A percentile compares a stretch with the other conserved stretches of the same genome.
These are phyloP conservation scores for Annulohypoxylon nitens DNA, from an alignment of 495 filamentous ascomycete species.

Conservation along the genomic window DNA sequence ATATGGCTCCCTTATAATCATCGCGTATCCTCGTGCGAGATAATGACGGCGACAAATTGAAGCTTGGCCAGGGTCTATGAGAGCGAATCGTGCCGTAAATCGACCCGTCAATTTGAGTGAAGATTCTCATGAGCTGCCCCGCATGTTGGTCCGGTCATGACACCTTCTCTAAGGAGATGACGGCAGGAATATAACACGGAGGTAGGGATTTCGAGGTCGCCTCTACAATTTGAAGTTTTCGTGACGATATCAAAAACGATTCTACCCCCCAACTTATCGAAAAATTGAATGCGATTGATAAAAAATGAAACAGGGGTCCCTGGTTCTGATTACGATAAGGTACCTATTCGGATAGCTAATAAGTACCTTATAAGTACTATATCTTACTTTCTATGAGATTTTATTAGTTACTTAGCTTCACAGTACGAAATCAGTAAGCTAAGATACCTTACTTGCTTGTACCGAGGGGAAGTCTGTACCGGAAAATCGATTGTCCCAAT, in stretches of 20 bases:
- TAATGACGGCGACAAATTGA: slow-evolving; percentile 37
- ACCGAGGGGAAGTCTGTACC: not conserved
- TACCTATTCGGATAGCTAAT: not conserved
- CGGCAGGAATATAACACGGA: slow-evolving; percentile 26
- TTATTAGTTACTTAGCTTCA: not conserved
- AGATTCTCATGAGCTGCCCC: slow-evolving; percentile 66
- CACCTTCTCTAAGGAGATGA: slow-evolving; percentile 51
- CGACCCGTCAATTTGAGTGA: slow-evolving; percentile 65
- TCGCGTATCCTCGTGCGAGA: slow-evolving; percentile 29
- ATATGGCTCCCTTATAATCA: slow-evolving; percentile 18
- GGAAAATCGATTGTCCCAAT: slow-evolving; percentile 42
- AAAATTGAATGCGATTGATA: slow-evolving; percentile 25
- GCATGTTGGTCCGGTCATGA: slow-evolving; percentile 61
- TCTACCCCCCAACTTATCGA: slow-evolving; percentile 31
- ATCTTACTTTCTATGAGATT: not conserved
- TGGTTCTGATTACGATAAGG: not conserved
- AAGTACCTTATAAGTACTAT: not conserved
- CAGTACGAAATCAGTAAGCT: slow-evolving; percentile 10
- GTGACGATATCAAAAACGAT: slow-evolving; percentile 21
- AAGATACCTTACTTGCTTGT: slow-evolving; percentile 2
- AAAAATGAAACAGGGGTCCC: slow-evolving; percentile 23
- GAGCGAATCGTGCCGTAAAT: slow-evolving; percentile 64
- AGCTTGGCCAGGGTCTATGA: slow-evolving; percentile 55
- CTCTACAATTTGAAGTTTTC: slow-evolving; percentile 33
- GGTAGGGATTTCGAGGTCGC: slow-evolving; percentile 21